Evolutionary conservation across 345 rosid genomes (phyloP).

Genomic region (Anastatica hierochuntica): DNA sequence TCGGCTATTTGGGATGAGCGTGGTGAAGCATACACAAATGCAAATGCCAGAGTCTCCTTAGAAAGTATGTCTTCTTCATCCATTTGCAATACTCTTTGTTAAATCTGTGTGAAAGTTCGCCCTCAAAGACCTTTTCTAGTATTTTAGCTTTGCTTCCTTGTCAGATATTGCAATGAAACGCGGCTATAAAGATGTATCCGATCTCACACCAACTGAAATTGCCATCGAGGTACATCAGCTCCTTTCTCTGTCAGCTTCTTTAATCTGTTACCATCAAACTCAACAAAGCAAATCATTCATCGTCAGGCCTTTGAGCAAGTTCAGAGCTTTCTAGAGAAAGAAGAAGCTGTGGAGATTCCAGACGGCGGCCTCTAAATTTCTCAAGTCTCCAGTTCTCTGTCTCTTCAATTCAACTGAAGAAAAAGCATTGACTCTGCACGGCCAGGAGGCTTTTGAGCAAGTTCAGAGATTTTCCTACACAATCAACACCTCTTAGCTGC

Average conservation of each 20-base stretch:
- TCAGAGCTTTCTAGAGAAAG: conserved; percentile 30
- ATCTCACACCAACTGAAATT: conserved; percentile 56
- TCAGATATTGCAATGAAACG: conserved; percentile 75
- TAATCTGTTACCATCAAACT: background rate
- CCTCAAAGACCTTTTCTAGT: background rate
- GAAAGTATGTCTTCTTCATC: conserved; percentile 44
- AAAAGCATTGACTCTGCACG: conserved; percentile 5
- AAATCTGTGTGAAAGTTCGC: too few species aligned
- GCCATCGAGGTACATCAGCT: conserved; percentile 58
- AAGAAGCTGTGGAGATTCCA: conserved; percentile 22
- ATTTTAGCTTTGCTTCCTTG: too few species aligned
- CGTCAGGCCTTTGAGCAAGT: conserved; percentile 21
- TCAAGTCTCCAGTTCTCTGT: background rate
- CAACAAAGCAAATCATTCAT: background rate
- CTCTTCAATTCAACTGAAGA: background rate
- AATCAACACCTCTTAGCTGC: conserved; percentile 18
- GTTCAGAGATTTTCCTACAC: conserved; percentile 30
- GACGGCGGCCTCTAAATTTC: conserved; percentile 13
- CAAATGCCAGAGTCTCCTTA: conserved; percentile 72
- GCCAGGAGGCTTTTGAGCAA: conserved; percentile 56
- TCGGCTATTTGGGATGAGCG: conserved; percentile 69
- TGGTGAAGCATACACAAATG: conserved; percentile 54
- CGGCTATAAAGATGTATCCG: conserved; percentile 51
- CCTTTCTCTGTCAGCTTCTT: background rate
- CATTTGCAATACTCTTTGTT: too few species aligned